Evolutionary conservation across 768 basidiomycete species (phyloP), one percentile per base, ranked within the genome.

Genomic region (Termitomyces sp.): DNA sequence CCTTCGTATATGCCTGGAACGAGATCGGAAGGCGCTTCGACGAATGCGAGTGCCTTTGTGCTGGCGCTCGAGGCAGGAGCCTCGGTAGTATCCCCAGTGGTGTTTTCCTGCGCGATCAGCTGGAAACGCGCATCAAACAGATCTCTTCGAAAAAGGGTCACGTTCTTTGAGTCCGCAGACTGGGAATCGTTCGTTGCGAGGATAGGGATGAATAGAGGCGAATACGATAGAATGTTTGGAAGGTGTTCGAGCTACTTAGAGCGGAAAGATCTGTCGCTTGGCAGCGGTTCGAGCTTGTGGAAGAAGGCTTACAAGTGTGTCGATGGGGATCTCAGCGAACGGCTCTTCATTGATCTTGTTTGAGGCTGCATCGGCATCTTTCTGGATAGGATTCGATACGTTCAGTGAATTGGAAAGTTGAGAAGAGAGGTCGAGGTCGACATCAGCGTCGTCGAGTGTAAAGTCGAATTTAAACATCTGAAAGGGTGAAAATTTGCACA

Each of bases 71-170:
- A 6, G 5, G 31, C 26, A 15, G 49, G 15, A 13, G 42, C 7
- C 18, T 50, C 33, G 9, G 45, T n/a, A 20, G 45, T 4, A 49
- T 53, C 13, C 12, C 26, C 72, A 6, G 70, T 72, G 31, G 70
- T 24, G 24, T 39, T 49, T 42, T 57, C 73, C 57, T 85, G 81
- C 3, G 88, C 81, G 44, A 94, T 90, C 28, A 97, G 74, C 69
- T 98, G 95, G 70, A 96, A 97, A n/a, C 94, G 84, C 0, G 91
- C 95, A 71, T 99, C 96, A 66, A 93, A 98, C 5, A 98, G 77
- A 71, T 98, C 96, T 57, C 96, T 80, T 15, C 94, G 85, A 4
- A 84, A 73, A 28, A 98, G 74, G 0, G 75, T 69, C 10, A 79
- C 57, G 33, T 20, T 51, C 37, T 52, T 26, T 34, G 47, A 3